Conservation (phyloP, 495 filamentous ascomycete genomes). For the Ramalina peruviana region DNA sequence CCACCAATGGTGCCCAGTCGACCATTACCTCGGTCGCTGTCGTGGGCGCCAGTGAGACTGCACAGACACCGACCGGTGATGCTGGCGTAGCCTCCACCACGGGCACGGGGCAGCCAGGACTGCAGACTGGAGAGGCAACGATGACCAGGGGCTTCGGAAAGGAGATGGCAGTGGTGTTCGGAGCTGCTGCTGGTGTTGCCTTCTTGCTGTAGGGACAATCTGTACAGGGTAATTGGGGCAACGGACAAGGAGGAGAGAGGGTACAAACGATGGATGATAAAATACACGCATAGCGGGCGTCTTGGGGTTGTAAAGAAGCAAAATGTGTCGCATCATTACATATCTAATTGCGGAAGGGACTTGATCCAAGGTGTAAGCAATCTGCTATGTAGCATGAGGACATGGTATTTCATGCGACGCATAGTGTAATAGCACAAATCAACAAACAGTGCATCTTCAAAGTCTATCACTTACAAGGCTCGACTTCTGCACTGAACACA, state of each 20-base stretch:
- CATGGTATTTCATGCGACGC: too few species aligned
- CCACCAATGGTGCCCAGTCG: conserved; percentile 49
- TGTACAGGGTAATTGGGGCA: neutral
- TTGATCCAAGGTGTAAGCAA: too few species aligned
- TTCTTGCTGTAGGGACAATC: conserved; percentile 16
- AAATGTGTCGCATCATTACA: too few species aligned
- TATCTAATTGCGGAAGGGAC: too few species aligned
- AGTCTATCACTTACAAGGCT: too few species aligned
- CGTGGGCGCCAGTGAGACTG: conserved; percentile 20
- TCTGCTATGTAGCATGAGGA: too few species aligned
- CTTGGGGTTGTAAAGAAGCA: neutral
- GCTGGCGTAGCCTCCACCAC: conserved; percentile 10
- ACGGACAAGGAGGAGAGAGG: neutral
- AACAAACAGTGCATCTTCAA: too few species aligned
- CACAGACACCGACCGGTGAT: conserved; percentile 12
- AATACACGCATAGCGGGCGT: conserved; percentile 2
- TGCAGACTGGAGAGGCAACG: conserved; percentile 30
- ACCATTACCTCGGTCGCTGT: conserved; percentile 36
- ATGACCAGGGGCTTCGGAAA: conserved; percentile 20
- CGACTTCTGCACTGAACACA: too few species aligned
- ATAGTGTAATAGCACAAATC: too few species aligned
- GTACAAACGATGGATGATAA: neutral
- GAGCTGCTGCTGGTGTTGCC: conserved; percentile 16
- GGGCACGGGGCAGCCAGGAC: conserved; percentile 17
- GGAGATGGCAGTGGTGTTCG: conserved; percentile 31